These are phyloP conservation scores for Sphaceloma murrayae DNA, from an alignment of 2,329 filamentous ascomycete species.

Conservation along the genomic window DNA sequence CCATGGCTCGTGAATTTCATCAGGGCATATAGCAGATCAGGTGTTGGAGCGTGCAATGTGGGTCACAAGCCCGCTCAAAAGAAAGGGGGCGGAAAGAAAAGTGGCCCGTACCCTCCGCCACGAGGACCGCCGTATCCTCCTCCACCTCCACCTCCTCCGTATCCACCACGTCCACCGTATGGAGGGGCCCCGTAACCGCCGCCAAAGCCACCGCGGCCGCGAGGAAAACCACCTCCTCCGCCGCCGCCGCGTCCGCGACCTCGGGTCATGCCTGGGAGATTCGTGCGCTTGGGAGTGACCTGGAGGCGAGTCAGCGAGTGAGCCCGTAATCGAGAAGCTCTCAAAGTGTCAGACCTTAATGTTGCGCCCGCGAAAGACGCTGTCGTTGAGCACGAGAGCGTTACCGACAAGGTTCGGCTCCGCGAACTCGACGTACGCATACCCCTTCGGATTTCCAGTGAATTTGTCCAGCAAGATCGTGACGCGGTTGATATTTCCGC, in stretches of 20 bases:
- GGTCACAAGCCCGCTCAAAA: conserved; percentile 15
- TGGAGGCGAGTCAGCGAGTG: conserved; percentile 29
- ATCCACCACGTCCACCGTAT: conserved; percentile 39
- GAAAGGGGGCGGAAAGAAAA: conserved; percentile 5
- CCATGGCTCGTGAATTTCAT: background rate
- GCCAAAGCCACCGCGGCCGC: conserved; percentile 32
- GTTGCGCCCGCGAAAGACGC: conserved; percentile 85
- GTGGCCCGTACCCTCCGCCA: conserved; percentile 31
- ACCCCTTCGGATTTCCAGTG: conserved; percentile 97
- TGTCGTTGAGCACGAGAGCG: conserved; percentile 92
- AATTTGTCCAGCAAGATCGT: conserved; percentile 98
- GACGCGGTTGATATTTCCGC: conserved; percentile 93
- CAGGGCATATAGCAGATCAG: conserved; percentile 6
- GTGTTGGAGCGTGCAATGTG: background rate
- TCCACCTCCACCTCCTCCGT: conserved; percentile 23
- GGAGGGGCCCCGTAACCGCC: conserved; percentile 44
- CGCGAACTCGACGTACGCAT: conserved; percentile 97
- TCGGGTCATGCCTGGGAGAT: conserved; percentile 86
- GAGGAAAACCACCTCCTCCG: conserved; percentile 41
- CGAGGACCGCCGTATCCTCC: conserved; percentile 27
- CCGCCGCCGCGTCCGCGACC: conserved; percentile 54
- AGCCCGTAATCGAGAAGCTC: background rate
- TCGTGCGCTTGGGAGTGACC: conserved; percentile 89
- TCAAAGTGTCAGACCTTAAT: conserved; percentile 59
- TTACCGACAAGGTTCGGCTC: conserved; percentile 88